Evolutionary conservation across 176 grass and related monocot genomes (phyloP).

Genomic region (Dendrocalamus sinicus): DNA sequence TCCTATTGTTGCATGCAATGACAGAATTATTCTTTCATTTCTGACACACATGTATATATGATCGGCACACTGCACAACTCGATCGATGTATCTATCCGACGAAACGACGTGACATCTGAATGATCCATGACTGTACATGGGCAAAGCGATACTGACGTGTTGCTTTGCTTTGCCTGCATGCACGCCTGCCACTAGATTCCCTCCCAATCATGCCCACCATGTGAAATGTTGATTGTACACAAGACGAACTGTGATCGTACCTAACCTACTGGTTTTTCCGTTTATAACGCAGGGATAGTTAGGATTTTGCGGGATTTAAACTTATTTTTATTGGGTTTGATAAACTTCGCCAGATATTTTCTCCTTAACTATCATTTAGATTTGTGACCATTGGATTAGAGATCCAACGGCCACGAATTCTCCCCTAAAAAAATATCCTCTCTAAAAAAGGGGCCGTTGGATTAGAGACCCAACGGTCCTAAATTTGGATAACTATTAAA

Average conservation of each 20-base stretch:
- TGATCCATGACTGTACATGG: conserved; percentile 3
- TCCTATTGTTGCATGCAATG: conserved; percentile 8
- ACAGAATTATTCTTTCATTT: conserved; percentile 24
- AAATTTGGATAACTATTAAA: too few relatives aligned
- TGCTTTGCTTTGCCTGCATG: not conserved
- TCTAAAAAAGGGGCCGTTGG: too few relatives aligned
- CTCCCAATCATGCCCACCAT: conserved; percentile 27
- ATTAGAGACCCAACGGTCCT: too few relatives aligned
- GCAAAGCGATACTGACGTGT: not conserved
- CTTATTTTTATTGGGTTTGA: too few relatives aligned
- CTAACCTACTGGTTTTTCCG: not conserved
- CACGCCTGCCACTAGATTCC: conserved; percentile 44
- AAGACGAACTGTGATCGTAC: not conserved
- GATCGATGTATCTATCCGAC: not conserved
- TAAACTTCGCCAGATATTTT: too few relatives aligned
- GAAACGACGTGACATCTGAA: conserved; percentile 44
- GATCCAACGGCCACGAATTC: too few relatives aligned
- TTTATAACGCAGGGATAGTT: too few relatives aligned
- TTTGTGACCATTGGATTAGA: too few relatives aligned
- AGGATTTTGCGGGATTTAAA: too few relatives aligned
- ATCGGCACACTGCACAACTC: not conserved
- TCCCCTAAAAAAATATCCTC: too few relatives aligned
- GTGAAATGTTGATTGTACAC: conserved; percentile 5
- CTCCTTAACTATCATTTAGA: too few relatives aligned
- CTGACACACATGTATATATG: not conserved